Evolutionary conservation across 1,284 basidiomycete species (phyloP), one percentile per base, ranked within the genome.

Genomic region (Ustilago bromivora): DNA sequence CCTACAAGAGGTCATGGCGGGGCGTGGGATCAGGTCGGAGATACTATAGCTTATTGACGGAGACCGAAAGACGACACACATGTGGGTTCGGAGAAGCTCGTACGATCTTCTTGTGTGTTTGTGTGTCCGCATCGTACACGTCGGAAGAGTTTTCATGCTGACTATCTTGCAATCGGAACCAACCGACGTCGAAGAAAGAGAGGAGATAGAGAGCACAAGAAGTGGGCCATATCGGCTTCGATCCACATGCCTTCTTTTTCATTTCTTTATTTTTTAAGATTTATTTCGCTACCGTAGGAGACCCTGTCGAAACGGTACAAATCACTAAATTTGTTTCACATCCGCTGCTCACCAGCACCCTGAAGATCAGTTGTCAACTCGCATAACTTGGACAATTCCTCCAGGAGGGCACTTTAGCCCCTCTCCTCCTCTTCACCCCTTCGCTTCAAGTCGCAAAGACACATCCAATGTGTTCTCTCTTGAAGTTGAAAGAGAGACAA

Each of bases 141-240:
- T 46, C 43, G 43, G 43, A 46, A 19, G 7, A 46, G 43, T 19
- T 19, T 46, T 19, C 13, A 19, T 46, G 43, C 43, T 46, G 43
- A 19, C n/a, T 11, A 46, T n/a, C 43, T 46, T 19, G 43, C n/a
- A 19, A 46, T 46, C 43, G 43, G 43, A 41, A 41, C 13, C 40
- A 41, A 41, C 1, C 40, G 40, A 41, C 40, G 3, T 46, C n/a
- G 19, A n/a, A 46, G n/a, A 23, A 28, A 46, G n/a, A 46, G 43
- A 19, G 43, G 40, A 43, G 32, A 32, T 12, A 43, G 32, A 32
- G 13, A 11, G n/a, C 34, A 46, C 43, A 46, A 46, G 43, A 3
- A 32, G 23, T 34, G 61, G 51, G 52, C 54, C 32, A 57, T 63
- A 63, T 63, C 61, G 54, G 54, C 51, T 53, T 62, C 61, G 43